Evolutionary conservation across 495 filamentous ascomycete genomes (phyloP).

Genomic region (Clavariopsis aquatica): DNA sequence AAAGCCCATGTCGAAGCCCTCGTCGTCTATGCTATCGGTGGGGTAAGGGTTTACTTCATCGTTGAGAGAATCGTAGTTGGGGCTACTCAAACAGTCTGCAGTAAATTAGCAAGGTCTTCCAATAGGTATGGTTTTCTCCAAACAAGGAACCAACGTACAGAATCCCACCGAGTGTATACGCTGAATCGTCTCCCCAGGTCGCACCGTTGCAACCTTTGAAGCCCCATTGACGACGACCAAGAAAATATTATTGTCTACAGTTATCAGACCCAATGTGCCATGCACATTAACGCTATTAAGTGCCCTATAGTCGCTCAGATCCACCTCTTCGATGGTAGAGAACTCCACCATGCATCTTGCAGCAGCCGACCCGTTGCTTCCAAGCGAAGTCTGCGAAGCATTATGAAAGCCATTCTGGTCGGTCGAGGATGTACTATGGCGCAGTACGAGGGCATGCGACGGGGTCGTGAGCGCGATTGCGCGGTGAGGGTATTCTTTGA

Average conservation of each 20-base stretch:
- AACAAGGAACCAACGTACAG: constrained; percentile 55
- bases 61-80: constrained; percentile 74
- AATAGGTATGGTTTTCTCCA: background rate
- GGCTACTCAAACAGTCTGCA: constrained; percentile 77
- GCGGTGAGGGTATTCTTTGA: constrained; percentile 78
- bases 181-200: constrained; percentile 84
- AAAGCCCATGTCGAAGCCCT: constrained; percentile 57
- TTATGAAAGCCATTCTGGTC: constrained; percentile 40
- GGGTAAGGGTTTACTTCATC: constrained; percentile 60
- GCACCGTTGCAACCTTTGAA: constrained; percentile 73
- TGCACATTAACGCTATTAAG: constrained; percentile 73
- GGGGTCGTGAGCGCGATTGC: constrained; percentile 79
- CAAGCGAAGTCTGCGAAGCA: constrained; percentile 27
- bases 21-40: constrained; percentile 53
- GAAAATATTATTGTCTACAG: constrained; percentile 82
- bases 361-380: constrained; percentile 42
- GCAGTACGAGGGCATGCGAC: constrained; percentile 80
- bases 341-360: constrained; percentile 89
- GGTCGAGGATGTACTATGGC: constrained; percentile 63
- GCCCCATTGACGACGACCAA: constrained; percentile 85
- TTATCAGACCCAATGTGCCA: constrained; percentile 88
- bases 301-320: constrained; percentile 71
- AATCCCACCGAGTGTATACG: constrained; percentile 87
- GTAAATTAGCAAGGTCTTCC: background rate
- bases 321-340: constrained; percentile 58